phyloP scores from a whole-genome alignment of 495 filamentous ascomycete species.

The Annulohypoxylon maeteangense region DNA sequence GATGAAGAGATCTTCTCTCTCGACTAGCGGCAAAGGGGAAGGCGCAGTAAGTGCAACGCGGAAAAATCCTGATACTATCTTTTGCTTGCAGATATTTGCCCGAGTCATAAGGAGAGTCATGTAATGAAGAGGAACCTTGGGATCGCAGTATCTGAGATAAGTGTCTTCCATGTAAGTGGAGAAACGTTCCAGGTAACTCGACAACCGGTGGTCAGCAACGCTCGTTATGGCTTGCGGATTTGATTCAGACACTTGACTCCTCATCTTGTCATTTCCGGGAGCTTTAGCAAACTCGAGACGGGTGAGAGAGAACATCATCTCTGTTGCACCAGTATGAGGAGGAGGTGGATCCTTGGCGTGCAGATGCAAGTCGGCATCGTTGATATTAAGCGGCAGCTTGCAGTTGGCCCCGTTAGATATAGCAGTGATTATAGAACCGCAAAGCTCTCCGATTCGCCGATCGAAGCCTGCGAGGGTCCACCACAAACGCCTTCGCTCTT shows the following conservation, averaged over 20 bases:
- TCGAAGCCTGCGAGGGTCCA: conserved; percentile 77
- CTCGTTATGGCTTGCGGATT: conserved; percentile 56
- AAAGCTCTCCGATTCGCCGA: conserved; percentile 69
- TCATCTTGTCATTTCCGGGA: conserved; percentile 53
- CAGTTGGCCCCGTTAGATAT: conserved; percentile 60
- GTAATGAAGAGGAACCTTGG: conserved; percentile 67
- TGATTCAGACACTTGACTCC: conserved; percentile 50
- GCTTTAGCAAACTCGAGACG: conserved; percentile 61
- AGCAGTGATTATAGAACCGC: conserved; percentile 71
- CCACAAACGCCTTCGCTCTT: conserved; percentile 76
- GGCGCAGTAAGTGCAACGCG: conserved; percentile 42
- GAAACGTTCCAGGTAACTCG: conserved; percentile 64
- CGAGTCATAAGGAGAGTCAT: conserved; percentile 63
- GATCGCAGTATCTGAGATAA: conserved; percentile 70
- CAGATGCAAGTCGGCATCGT: conserved; percentile 64
- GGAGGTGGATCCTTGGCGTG: conserved; percentile 58
- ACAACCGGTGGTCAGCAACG: conserved; percentile 56
- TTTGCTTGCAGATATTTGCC: conserved; percentile 61
- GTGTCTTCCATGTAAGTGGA: conserved; percentile 66
- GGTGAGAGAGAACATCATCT: conserved; percentile 63
- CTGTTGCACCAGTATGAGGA: conserved; percentile 57
- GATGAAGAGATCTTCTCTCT: conserved; percentile 58
- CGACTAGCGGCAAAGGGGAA: conserved; percentile 46
- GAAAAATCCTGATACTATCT: conserved; percentile 47
- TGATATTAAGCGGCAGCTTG: conserved; percentile 64